Conservation (phyloP, 805 yeast species). For the Saturnispora kantuleensis region DNA sequence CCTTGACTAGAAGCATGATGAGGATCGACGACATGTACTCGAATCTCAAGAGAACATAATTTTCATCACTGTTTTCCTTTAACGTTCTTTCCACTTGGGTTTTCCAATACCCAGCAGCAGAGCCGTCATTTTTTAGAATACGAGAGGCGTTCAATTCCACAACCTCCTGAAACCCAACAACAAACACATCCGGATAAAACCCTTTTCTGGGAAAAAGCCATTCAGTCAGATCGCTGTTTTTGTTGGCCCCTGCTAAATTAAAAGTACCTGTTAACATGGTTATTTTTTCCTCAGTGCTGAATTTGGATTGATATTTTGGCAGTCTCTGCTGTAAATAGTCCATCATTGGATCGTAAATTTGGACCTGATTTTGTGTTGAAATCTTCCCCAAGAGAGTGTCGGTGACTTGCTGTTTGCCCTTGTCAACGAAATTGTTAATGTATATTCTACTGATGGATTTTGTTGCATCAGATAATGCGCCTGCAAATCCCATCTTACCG, state of each 20-base stretch:
- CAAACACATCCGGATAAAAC: constrained; percentile 65
- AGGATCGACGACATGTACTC: constrained; percentile 68
- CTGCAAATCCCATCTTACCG: constrained; percentile 94
- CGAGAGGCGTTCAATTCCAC: constrained; percentile 90
- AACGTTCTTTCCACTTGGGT: constrained; percentile 50
- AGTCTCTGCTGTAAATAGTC: constrained; percentile 72
- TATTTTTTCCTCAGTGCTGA: constrained; percentile 51
- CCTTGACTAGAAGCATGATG: constrained; percentile 52
- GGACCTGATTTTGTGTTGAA: constrained; percentile 60
- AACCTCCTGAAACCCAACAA: constrained; percentile 91
- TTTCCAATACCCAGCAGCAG: constrained; percentile 75
- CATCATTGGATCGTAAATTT: constrained; percentile 76
- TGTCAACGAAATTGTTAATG: constrained; percentile 91
- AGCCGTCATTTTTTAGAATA: constrained; percentile 75
- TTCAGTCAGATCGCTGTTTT: constrained; percentile 46
- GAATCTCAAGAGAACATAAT: constrained; percentile 56
- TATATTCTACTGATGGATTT: constrained; percentile 92
- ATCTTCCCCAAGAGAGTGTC: constrained; percentile 79
- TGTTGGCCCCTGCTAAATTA: constrained; percentile 69
- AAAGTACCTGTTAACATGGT: constrained; percentile 73
- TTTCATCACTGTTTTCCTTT: constrained; percentile 31
- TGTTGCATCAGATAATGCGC: constrained; percentile 94
- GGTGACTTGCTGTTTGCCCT: constrained; percentile 79
- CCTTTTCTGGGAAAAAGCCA: constrained; percentile 76
- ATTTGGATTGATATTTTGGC: constrained; percentile 37